Conservation (phyloP, 768 basidiomycete species). For the Chiua virens region DNA sequence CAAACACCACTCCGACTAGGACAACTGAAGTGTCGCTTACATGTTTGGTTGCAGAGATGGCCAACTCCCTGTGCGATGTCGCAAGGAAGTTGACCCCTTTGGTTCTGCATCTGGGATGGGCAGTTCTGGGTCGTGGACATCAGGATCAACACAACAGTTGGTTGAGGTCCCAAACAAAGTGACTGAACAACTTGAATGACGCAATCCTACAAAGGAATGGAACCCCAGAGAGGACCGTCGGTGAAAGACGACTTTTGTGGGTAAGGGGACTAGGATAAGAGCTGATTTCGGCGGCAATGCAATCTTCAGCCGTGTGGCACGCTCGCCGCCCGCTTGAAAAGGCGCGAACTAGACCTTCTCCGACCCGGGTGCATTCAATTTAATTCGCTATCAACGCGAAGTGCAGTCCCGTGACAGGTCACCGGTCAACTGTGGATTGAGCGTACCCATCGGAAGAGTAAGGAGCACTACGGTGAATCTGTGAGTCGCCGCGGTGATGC, state of each 20-base stretch:
- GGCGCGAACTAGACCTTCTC: neutral
- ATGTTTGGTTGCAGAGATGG: conserved; percentile 12
- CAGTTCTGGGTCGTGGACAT: conserved; percentile 17
- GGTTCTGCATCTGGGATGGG: conserved; percentile 8
- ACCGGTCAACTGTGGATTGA: neutral
- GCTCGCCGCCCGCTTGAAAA: neutral
- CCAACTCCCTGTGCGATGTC: conserved; percentile 17
- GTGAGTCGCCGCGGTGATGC: neutral
- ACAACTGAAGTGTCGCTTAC: conserved; percentile 10
- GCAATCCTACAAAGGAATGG: neutral
- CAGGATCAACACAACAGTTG: neutral
- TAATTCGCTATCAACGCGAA: conserved; percentile 3
- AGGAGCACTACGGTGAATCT: neutral
- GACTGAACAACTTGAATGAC: neutral
- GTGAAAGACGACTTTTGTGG: neutral
- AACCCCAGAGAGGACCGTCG: neutral
- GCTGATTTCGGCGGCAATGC: conserved; percentile 2
- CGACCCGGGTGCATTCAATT: neutral
- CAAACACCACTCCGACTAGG: neutral
- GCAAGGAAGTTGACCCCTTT: conserved; percentile 13
- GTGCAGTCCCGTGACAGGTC: neutral
- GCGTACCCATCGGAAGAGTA: neutral
- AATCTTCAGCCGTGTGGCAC: conserved; percentile 1
- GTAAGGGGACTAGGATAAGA: neutral
- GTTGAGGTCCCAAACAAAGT: neutral